Evolutionary conservation across 345 rosid genomes (phyloP), one percentile per base, ranked within the genome.

Genomic region (Pistacia atlantica): DNA sequence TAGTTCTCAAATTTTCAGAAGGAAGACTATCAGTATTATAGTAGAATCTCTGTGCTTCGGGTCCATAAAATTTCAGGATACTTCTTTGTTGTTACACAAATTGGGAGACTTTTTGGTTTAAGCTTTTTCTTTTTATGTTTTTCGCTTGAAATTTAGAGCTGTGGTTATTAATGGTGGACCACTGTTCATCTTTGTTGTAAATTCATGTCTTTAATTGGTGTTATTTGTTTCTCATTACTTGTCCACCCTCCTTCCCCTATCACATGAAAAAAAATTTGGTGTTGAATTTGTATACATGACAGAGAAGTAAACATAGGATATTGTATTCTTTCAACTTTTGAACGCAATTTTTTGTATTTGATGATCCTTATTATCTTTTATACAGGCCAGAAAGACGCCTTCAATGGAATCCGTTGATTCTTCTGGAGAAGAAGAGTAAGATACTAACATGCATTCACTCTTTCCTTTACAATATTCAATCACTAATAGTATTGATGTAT

Each of bases 351-450:
- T 65, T 55, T 66, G 51, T 68, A 49, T 69, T 60, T 70, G 66
- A 75, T 73, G 33, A 70, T 77, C 35, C 67, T 78, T 68, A 18
- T 72, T 71, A 57, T 56, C 57, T 72, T 80, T 67, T 61, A 64
- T 75, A 28, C 97, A 96, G 99, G 90, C 83, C 49, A 88, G 95
- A 79, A 96, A 96, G 91, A 85, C 91, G 70, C 90, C 93, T 1
- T 92, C 97, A 60, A 80, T 87, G 86, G 98, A 95, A 67, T 96
- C 98, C 3, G 89, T 96, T 84, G 98, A 92, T 88, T 96, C 93
- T 82, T 91, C 98, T 51, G 97, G 97, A 58, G 99, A 93, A 88
- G 98, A 96, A 84, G 99, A 96, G 99, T 96, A 89, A 89, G 99
- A 80, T 81, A 63, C 62, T 81, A 59, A 58, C 35, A 25, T 69